Evolutionary conservation across 2,329 filamentous ascomycete species (phyloP), one percentile per base, ranked within the genome.

Genomic region (Xylariaceae sp.): DNA sequence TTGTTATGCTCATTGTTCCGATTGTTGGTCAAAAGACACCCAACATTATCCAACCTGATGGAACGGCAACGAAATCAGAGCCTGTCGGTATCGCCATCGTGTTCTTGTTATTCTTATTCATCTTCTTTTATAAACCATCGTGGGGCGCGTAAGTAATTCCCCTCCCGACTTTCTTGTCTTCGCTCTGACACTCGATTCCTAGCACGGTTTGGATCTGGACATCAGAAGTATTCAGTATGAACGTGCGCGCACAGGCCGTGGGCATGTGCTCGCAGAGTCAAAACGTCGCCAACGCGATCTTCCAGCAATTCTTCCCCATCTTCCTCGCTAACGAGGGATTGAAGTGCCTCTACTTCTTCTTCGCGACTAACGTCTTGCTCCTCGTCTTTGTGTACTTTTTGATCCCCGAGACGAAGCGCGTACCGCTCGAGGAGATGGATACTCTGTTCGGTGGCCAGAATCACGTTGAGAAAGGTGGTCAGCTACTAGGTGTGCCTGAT

Each of bases 161-260:
- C 17, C 11, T 19, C 3, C 16, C 3, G 12, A 5, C 36, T 17
- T 12, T 3, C 40, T 16, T 31, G 3, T 16, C 13, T 28, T 33
- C 38, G n/a, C 34, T 17, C 33, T 39, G 12, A 16, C 4, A 22
- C 7, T 18, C 7, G 9, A 19, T 11, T 5, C 18, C n/a, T 28
- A 57, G 54, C 2, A 87, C 83, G 5, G 81, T 83, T 16, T 88
- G 85, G 84, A 87, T 88, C 65, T 87, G 81, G 80, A 88, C 84
- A 0, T 77, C 82, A 2, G 84, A 88, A 60, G 74, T 88, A 53
- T 88, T 88, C 73, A 83, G 78, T 48, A 85, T 86, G 80, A 88
- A 88, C 67, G 81, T 88, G n/a, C 82, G 84, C 52, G 82, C 84
- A 5, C 84, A 88, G 66, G 84, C 84, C 34, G 83, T 88, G 13